A percentile compares a stretch with the other conserved stretches of the same genome.
phyloP scores from a whole-genome alignment of 176 grass and related monocot species.

The Oryza meridionalis region DNA sequence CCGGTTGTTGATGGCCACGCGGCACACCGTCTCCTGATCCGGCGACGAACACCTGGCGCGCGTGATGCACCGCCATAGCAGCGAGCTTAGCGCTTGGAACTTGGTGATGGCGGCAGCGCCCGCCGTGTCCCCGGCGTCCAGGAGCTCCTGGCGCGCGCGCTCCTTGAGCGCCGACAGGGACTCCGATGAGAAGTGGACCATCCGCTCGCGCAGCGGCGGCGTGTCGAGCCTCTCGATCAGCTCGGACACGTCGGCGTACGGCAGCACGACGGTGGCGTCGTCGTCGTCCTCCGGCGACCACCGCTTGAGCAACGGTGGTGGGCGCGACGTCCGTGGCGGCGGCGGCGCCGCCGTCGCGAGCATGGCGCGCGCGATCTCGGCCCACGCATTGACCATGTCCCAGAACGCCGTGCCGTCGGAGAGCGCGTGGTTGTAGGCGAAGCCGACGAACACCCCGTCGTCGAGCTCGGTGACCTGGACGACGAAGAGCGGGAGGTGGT shows the following conservation, averaged over 20 bases:
- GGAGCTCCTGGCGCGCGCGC: conserved; percentile 43
- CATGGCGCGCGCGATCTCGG: conserved; percentile 21
- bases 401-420: conserved; percentile 76
- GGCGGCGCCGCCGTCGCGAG: no score
- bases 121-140: conserved; percentile 32
- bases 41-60: conserved; percentile 33
- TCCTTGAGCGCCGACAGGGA: conserved; percentile 55
- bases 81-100: conserved; percentile 58
- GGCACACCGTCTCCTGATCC: conserved; percentile 47
- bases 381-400: conserved; percentile 68
- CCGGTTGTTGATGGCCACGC: conserved; percentile 51
- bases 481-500: not conserved
- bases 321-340: not conserved
- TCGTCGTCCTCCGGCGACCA: conserved; percentile 38
- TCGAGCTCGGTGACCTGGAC: conserved; percentile 46
- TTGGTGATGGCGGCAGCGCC: conserved; percentile 48
- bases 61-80: conserved; percentile 68
- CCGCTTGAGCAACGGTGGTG: conserved; percentile 43
- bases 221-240: conserved; percentile 36
- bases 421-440: conserved; percentile 64
- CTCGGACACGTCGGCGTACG: conserved; percentile 24
- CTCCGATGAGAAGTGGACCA: conserved; percentile 62
- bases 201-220: conserved; percentile 48
- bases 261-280: conserved; percentile 45
- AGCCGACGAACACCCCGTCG: conserved; percentile 70